These are phyloP conservation scores for Biscogniauxia mediterranea DNA, from an alignment of 2,329 filamentous ascomycete species.

Conservation along the genomic window DNA sequence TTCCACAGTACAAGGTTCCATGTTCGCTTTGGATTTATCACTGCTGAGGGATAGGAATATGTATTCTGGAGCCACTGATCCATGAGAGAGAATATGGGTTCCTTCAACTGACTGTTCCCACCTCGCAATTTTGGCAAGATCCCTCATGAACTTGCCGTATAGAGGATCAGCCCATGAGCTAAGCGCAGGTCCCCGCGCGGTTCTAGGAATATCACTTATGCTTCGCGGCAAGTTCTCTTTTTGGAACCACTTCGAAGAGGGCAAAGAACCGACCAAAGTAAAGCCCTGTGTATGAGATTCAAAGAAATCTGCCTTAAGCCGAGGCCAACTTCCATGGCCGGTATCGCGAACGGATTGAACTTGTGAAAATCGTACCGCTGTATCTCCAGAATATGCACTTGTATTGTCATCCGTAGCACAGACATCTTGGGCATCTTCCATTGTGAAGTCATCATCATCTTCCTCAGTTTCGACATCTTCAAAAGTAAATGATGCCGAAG, in stretches of 20 bases:
- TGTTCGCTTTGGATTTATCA: conserved; percentile 21
- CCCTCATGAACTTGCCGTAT: conserved; percentile 27
- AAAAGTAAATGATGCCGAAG: conserved; percentile 15
- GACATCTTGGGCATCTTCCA: conserved; percentile 5
- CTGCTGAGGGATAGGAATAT: conserved; percentile 39
- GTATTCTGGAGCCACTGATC: conserved; percentile 36
- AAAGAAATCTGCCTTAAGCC: conserved; percentile 12
- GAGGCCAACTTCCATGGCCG: conserved; percentile 14
- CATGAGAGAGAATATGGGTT: conserved; percentile 31
- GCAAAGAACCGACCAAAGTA: conserved; percentile 11
- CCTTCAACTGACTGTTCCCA: conserved; percentile 46
- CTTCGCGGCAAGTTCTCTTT: conserved; percentile 25
- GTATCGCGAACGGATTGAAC: conserved; percentile 7
- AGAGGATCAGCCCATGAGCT: conserved; percentile 21
- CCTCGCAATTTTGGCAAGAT: conserved; percentile 38
- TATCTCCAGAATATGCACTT: not conserved
- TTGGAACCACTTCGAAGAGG: conserved; percentile 15
- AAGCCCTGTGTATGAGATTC: conserved; percentile 14
- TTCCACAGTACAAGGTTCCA: conserved; percentile 28
- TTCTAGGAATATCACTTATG: conserved; percentile 23
- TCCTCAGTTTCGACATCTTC: conserved; percentile 16
- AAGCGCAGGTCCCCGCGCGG: conserved; percentile 10
- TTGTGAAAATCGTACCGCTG: conserved; percentile 3
- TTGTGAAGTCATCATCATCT: conserved; percentile 11
- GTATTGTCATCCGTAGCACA: conserved; percentile 9